Conservation (phyloP, 2,329 filamentous ascomycete genomes). For the Fusarium sterilihyphosum region DNA sequence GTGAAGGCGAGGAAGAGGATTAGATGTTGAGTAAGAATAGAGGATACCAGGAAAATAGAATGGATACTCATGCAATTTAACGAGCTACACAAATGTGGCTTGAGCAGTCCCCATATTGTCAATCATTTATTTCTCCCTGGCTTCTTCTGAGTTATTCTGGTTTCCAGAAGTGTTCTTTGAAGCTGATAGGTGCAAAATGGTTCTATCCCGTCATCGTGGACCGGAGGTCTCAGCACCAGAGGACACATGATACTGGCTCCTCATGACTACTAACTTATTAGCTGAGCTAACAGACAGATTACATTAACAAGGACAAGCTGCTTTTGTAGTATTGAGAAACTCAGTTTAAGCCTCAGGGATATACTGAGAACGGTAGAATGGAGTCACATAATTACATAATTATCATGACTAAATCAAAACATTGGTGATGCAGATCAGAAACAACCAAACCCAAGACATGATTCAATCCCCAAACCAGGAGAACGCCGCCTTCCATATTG, state of each 20-base stretch:
- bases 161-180: neutral
- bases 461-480: neutral
- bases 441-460: neutral
- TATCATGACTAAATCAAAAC: neutral
- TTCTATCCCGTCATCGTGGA: neutral
- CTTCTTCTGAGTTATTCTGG: neutral
- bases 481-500: slow-evolving; percentile 20
- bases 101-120: neutral
- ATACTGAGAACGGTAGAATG: neutral
- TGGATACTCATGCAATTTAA: neutral
- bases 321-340: neutral
- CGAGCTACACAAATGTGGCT: neutral
- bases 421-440: slow-evolving; percentile 12
- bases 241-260: neutral
- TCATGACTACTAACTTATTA: neutral
- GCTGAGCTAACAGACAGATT: neutral
- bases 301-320: neutral
- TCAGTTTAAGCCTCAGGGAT: neutral
- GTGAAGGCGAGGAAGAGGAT: slow-evolving; percentile 55
- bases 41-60: neutral
- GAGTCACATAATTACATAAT: neutral
- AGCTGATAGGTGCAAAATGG: neutral
- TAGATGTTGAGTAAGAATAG: neutral
- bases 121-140: neutral
- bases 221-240: neutral